phyloP scores from a whole-genome alignment of 306 rosid genomes.

The Elaeagnus macrophylla region DNA sequence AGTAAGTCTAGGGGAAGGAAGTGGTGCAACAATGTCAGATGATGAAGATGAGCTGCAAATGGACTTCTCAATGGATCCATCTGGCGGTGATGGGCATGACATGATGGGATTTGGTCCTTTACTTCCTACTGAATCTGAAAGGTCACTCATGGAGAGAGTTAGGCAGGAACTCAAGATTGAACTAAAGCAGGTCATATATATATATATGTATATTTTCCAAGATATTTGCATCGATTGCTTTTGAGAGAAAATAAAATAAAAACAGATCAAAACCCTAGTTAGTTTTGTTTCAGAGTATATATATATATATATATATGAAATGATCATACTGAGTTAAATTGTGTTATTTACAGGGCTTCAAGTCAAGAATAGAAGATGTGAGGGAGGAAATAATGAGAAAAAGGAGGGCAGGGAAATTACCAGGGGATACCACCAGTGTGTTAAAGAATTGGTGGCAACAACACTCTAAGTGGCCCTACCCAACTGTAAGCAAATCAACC shows the following conservation, averaged over 20 bases:
- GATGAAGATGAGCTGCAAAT: slow-evolving; percentile 81
- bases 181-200: slow-evolving; percentile 66
- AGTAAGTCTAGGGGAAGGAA: slow-evolving; percentile 88
- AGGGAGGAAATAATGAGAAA: slow-evolving; percentile 94
- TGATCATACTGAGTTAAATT: background rate
- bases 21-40: slow-evolving; percentile 94
- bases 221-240: too few species aligned
- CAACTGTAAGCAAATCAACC: slow-evolving; percentile 57
- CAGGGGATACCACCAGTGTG: slow-evolving; percentile 94
- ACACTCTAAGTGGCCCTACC: slow-evolving; percentile 99
- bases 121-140: slow-evolving; percentile 92
- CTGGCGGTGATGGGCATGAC: slow-evolving; percentile 61
- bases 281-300: too few species aligned
- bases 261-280: too few species aligned
- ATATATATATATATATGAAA: too few species aligned
- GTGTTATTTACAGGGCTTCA: slow-evolving; percentile 57
- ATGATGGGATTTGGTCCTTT: slow-evolving; percentile 94
- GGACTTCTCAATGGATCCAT: slow-evolving; percentile 74
- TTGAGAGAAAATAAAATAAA: too few species aligned
- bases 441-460: slow-evolving; percentile 98
- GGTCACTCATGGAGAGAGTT: slow-evolving; percentile 93
- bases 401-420: slow-evolving; percentile 94
- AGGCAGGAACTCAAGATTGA: slow-evolving; percentile 95
- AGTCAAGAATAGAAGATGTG: slow-evolving; percentile 95
- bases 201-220: too few species aligned